Evolutionary conservation across 2,329 filamentous ascomycete species (phyloP).

Genomic region (Claviceps paspali): DNA sequence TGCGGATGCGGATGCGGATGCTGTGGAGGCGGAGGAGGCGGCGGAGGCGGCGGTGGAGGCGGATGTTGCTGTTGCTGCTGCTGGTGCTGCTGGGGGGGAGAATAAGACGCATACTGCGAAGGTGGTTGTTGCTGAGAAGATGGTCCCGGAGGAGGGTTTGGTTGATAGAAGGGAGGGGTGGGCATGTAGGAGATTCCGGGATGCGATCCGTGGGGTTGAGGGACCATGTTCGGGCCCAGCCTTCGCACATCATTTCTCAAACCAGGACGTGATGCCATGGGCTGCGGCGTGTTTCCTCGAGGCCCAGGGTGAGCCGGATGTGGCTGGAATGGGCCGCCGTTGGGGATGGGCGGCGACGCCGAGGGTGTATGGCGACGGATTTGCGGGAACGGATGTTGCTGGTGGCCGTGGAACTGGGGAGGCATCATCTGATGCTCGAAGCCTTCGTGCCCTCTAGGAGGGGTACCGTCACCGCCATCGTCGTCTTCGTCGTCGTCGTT

Average conservation of each 20-base stretch:
- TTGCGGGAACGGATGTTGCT: slow-evolving; percentile 51
- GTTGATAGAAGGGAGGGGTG: slow-evolving; percentile 64
- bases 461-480: slow-evolving; percentile 54
- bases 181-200: slow-evolving; percentile 67
- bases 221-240: slow-evolving; percentile 57
- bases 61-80: slow-evolving; percentile 19
- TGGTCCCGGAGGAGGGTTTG: slow-evolving; percentile 24
- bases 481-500: slow-evolving; percentile 79
- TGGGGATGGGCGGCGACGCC: slow-evolving; percentile 75
- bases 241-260: slow-evolving; percentile 70
- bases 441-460: slow-evolving; percentile 47
- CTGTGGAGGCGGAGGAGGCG: no score
- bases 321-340: slow-evolving; percentile 54
- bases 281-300: slow-evolving; percentile 70
- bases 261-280: slow-evolving; percentile 49
- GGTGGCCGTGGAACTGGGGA: slow-evolving; percentile 52
- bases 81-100: slow-evolving; percentile 16
- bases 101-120: slow-evolving; percentile 24
- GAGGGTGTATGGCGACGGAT: slow-evolving; percentile 72
- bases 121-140: slow-evolving; percentile 21
- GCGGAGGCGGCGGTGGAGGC: background rate
- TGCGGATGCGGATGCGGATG: no score
- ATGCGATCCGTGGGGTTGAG: slow-evolving; percentile 45
- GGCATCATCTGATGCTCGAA: slow-evolving; percentile 48
- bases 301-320: slow-evolving; percentile 24